These are phyloP conservation scores for Aspergillus hortae DNA, from an alignment of 2,329 filamentous ascomycete species.

Conservation along the genomic window DNA sequence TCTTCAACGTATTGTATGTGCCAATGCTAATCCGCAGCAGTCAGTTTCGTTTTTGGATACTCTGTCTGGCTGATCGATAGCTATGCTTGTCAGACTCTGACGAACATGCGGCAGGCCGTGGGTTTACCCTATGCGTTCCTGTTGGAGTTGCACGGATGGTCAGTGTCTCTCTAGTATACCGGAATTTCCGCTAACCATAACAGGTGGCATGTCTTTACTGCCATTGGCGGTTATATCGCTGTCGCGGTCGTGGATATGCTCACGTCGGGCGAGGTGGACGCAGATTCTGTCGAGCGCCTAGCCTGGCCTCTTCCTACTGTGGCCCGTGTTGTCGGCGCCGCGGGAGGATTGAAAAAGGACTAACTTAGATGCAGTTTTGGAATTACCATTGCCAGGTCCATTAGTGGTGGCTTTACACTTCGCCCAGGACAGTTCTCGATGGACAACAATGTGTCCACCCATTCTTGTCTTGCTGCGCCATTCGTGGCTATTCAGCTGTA, in stretches of 20 bases:
- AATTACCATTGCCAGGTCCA: too few relatives aligned
- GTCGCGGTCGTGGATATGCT: constrained; percentile 39
- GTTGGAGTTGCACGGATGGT: constrained; percentile 44
- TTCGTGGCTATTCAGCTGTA: too few relatives aligned
- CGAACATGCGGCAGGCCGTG: constrained; percentile 21
- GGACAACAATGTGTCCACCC: too few relatives aligned
- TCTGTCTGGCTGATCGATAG: constrained; percentile 40
- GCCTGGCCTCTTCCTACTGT: constrained; percentile 33
- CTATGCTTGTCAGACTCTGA: constrained; percentile 31
- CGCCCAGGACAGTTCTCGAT: too few relatives aligned
- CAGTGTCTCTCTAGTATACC: constrained; percentile 8
- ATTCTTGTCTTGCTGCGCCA: too few relatives aligned
- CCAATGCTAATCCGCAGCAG: constrained; percentile 15
- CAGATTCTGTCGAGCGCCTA: constrained; percentile 25
- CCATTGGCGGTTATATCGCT: constrained; percentile 40
- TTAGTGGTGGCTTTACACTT: too few relatives aligned
- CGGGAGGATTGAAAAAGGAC: not conserved
- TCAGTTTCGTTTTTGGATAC: constrained; percentile 37
- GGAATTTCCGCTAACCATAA: not conserved
- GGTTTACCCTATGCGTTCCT: constrained; percentile 39
- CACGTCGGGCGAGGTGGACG: constrained; percentile 29
- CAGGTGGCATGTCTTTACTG: constrained; percentile 45
- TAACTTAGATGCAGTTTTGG: not conserved
- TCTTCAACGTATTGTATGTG: not conserved
- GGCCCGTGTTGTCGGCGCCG: constrained; percentile 8